phyloP scores from a whole-genome alignment of 495 filamentous ascomycete genomes.

The Penicillium dipodomyicola region DNA sequence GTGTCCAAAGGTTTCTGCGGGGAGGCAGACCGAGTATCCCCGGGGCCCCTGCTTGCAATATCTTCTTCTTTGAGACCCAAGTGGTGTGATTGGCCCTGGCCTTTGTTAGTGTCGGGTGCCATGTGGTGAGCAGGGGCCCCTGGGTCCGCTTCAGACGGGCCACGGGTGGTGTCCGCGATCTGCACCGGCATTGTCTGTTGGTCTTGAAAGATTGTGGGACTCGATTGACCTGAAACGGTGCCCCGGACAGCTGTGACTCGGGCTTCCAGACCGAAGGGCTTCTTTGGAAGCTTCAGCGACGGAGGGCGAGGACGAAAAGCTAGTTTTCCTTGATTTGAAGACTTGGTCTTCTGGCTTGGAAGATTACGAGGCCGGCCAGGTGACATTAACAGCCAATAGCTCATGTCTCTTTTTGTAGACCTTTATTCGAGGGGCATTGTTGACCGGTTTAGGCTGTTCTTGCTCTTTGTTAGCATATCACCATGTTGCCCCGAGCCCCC shows the following conservation, averaged over 20 bases:
- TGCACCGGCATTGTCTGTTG: not conserved
- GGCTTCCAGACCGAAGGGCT: not conserved
- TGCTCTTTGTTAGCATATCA: not conserved
- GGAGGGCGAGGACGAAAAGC: not conserved
- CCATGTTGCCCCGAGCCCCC: not conserved
- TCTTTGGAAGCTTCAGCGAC: not conserved
- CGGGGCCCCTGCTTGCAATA: not conserved
- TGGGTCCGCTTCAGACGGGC: not conserved
- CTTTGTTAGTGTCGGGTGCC: not conserved
- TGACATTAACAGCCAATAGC: not conserved
- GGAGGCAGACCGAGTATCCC: conserved; percentile 12
- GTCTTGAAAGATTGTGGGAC: not conserved
- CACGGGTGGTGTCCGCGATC: not conserved
- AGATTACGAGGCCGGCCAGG: not conserved
- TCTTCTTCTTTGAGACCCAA: not conserved
- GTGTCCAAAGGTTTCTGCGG: conserved; percentile 13
- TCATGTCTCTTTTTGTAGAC: not conserved
- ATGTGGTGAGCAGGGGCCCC: not conserved
- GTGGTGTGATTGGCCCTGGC: not conserved
- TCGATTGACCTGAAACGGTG: not conserved
- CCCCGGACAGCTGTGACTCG: not conserved
- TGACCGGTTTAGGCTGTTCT: not conserved
- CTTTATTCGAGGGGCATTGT: not conserved
- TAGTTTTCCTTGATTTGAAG: not conserved
- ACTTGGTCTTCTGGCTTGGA: not conserved